These are phyloP conservation scores for Arachis hypogaea DNA, from an alignment of 306 rosid species.

Conservation along the genomic window DNA sequence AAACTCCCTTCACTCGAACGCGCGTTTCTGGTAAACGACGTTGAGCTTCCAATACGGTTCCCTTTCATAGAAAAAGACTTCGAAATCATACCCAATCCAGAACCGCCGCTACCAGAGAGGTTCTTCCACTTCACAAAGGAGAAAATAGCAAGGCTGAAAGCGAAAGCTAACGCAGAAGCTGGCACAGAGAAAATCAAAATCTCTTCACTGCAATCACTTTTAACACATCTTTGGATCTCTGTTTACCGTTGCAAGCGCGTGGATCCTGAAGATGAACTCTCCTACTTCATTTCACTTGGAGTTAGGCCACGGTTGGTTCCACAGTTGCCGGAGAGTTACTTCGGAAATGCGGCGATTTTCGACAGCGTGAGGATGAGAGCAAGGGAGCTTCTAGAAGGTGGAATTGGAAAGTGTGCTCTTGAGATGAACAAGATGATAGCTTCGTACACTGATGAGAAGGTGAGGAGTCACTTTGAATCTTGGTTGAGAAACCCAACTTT, in stretches of 20 bases:
- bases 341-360: constrained; percentile 32
- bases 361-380: constrained; percentile 14
- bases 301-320: constrained; percentile 32
- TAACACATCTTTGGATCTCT: constrained; percentile 46
- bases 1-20: not conserved
- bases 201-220: constrained; percentile 55
- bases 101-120: not conserved
- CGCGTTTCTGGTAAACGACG: not conserved
- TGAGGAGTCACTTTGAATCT: constrained; percentile 10
- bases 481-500: constrained; percentile 43
- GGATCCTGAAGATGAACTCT: constrained; percentile 7
- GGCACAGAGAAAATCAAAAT: constrained; percentile 11
- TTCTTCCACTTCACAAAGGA: constrained; percentile 41
- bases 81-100: not conserved
- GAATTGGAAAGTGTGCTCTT: constrained; percentile 45
- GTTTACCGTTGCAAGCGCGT: constrained; percentile 21
- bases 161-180: constrained; percentile 44
- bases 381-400: constrained; percentile 36
- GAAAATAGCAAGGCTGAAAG: constrained; percentile 41
- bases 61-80: not conserved
- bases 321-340: constrained; percentile 34
- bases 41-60: not conserved
- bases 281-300: not conserved
- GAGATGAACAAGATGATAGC: constrained; percentile 45
- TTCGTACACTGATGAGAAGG: constrained; percentile 27